Conservation (phyloP, 345 rosid species). For the Jatropha curcas region DNA sequence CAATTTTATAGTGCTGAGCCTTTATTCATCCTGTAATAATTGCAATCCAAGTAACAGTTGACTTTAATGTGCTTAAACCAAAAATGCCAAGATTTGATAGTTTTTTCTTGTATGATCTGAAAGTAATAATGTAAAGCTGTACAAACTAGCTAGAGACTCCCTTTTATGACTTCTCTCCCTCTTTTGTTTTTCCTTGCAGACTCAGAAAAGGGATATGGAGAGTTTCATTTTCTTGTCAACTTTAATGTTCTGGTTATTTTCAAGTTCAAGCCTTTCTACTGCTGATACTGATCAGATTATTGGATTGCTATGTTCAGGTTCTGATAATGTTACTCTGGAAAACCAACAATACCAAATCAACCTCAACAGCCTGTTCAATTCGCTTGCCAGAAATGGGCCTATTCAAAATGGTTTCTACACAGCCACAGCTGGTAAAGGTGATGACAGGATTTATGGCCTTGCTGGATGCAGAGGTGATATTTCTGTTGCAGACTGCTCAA, state of each 20-base stretch:
- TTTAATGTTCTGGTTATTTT: slow-evolving; percentile 12
- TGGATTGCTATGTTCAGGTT: slow-evolving; percentile 28
- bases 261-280: not conserved
- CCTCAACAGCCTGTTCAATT: slow-evolving; percentile 26
- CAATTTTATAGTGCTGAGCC: not conserved
- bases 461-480: slow-evolving; percentile 43
- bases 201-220: not conserved
- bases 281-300: slow-evolving; percentile 33
- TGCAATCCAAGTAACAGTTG: slow-evolving; percentile 6
- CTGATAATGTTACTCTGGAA: slow-evolving; percentile 25
- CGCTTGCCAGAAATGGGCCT: slow-evolving; percentile 31
- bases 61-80: not conserved
- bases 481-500: slow-evolving; percentile 29
- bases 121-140: too few species aligned
- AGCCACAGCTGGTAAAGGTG: slow-evolving; percentile 22
- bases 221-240: slow-evolving; percentile 13
- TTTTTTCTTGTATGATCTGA: not conserved
- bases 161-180: not conserved
- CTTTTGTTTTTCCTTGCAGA: not conserved
- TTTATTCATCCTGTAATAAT: not conserved
- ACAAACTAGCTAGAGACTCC: too few species aligned
- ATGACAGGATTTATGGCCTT: slow-evolving; percentile 36
- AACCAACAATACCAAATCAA: slow-evolving; percentile 27
- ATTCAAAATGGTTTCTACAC: slow-evolving; percentile 31
- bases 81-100: not conserved